phyloP scores from a whole-genome alignment of 2,329 filamentous ascomycete genomes.

The Albophoma yamanashiensis region DNA sequence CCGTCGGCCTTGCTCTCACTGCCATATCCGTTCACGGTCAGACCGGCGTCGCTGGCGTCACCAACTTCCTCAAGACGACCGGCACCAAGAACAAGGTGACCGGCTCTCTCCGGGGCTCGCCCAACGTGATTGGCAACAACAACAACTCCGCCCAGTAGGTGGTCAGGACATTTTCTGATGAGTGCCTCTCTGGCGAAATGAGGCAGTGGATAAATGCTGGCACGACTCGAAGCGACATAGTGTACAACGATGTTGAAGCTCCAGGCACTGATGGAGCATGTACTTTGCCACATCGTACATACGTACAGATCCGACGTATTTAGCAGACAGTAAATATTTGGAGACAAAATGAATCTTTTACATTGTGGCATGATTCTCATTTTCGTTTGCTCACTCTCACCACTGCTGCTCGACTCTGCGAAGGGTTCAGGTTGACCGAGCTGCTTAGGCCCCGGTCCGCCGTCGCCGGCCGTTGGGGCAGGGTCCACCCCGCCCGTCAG shows the following conservation, averaged over 20 bases:
- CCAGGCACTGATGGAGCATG: neutral
- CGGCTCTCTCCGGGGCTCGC: slow-evolving; percentile 26
- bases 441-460: too few relatives aligned
- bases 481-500: neutral
- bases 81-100: slow-evolving; percentile 29
- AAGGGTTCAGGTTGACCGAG: neutral
- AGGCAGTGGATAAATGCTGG: neutral
- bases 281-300: neutral
- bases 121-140: slow-evolving; percentile 41
- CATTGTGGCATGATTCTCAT: neutral
- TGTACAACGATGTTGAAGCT: neutral
- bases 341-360: neutral
- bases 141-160: slow-evolving; percentile 20
- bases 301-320: neutral
- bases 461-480: neutral
- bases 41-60: slow-evolving; percentile 23
- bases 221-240: neutral
- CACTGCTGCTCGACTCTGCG: neutral
- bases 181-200: neutral
- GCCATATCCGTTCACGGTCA: slow-evolving; percentile 32
- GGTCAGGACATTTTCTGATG: neutral
- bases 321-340: neutral
- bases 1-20: slow-evolving; percentile 43
- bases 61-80: slow-evolving; percentile 28
- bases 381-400: neutral